Evolutionary conservation across 116 monocot species (phyloP).

Genomic region (Dioscorea cayenensis): DNA sequence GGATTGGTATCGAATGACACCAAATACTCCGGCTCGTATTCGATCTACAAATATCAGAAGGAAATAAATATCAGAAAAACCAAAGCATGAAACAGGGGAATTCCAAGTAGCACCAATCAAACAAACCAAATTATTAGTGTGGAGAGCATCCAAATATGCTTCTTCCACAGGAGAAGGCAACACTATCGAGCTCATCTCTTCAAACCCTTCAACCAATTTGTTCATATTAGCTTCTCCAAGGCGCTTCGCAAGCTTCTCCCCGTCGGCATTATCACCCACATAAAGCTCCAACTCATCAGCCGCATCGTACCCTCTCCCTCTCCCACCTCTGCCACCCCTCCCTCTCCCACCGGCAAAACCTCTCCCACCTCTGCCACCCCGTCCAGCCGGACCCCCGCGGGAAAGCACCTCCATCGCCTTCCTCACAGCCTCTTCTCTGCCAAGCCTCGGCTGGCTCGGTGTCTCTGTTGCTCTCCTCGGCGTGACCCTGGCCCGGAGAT

Average conservation of each 20-base stretch:
- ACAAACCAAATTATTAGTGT: conserved; percentile 53
- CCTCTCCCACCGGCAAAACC: conserved; percentile 11
- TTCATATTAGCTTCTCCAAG: conserved; percentile 56
- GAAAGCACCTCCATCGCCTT: conserved; percentile 41
- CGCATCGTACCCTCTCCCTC: conserved; percentile 16
- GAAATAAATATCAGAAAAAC: conserved; percentile 2
- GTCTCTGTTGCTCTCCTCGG: not conserved
- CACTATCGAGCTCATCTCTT: conserved; percentile 23
- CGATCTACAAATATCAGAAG: conserved; percentile 39
- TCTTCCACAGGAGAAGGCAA: conserved; percentile 42
- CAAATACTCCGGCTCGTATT: conserved; percentile 68
- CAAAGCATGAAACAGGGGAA: not conserved
- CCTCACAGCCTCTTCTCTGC: conserved; percentile 34
- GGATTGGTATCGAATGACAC: conserved; percentile 52
- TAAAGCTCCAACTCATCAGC: conserved; percentile 19
- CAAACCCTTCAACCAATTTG: conserved; percentile 31
- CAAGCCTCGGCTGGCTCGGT: conserved; percentile 11
- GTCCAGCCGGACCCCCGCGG: conserved; percentile 11
- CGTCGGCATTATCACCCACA: conserved; percentile 38
- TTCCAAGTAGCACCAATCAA: not conserved
- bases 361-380: conserved; percentile 16
- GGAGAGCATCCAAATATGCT: conserved; percentile 42
- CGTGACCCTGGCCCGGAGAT: conserved; percentile 7
- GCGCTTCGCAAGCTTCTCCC: conserved; percentile 45
- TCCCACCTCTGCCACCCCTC: conserved; percentile 13